Percentiles rank a stretch among this genome's conserved stretches.
Conservation (phyloP, 2,329 filamentous ascomycete species). For the Leptographium procerum region DNA sequence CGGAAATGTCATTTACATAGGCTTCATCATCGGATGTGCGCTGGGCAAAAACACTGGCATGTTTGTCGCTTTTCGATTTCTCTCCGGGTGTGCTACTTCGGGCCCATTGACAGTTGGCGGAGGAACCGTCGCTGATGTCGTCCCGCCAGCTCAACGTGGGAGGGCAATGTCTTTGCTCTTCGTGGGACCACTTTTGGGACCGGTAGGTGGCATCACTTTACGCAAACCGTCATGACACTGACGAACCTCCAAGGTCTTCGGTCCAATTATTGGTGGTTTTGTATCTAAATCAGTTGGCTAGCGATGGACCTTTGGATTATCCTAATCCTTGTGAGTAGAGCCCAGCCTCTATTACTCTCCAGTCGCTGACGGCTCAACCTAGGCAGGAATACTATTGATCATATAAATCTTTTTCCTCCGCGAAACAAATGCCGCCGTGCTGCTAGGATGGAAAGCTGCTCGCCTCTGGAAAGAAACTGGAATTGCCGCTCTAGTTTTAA, state of each 20-base stretch:
- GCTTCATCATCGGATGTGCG: conserved; percentile 25
- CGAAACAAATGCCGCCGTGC: conserved; percentile 5
- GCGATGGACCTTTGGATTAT: no score
- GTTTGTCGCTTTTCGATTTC: conserved; percentile 6
- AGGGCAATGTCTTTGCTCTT: conserved; percentile 39
- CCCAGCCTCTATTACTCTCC: no score
- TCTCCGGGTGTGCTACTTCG: conserved; percentile 1
- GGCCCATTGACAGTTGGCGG: conserved; percentile 51
- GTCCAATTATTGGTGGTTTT: no score
- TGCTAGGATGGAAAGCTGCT: conserved; percentile 24
- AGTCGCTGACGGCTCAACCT: no score
- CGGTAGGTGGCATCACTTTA: no score
- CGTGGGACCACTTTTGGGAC: conserved; percentile 27
- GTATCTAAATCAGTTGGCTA: no score
- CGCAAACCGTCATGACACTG: no score
- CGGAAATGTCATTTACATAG: conserved; percentile 30
- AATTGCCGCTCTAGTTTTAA: no score
- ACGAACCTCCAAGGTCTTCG: no score
- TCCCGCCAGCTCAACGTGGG: conserved; percentile 42
- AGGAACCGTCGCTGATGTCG: conserved; percentile 54
- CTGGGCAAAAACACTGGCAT: conserved; percentile 1
- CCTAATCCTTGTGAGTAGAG: no score
- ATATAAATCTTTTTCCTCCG: neutral
- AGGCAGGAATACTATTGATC: no score
- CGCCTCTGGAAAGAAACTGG: conserved; percentile 26